Base-by-base conservation (phyloP, 2,329 filamentous ascomycete species). In the Fonsecaea monophora region DNA sequence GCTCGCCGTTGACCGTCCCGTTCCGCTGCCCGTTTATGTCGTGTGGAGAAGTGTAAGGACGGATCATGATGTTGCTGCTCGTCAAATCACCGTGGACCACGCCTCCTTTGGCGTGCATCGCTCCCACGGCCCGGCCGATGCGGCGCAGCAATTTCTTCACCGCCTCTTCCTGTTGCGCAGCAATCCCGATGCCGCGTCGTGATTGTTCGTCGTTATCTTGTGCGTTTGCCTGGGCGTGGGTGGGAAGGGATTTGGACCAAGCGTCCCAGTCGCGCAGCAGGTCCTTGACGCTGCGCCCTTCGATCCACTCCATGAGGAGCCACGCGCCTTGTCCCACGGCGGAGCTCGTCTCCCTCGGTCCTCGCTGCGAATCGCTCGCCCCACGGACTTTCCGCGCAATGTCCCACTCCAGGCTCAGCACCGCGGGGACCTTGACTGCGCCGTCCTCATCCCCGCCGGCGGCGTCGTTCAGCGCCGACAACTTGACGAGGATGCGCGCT, bases 41-140 rank as follows among this genome's bases (percentile, higher is more conserved):
- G 48, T 10, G 66, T 64, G 38, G 59, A 5, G 37, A 5, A 21
- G 53, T 60, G 21, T 74, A 75, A 13, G 83, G 82, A 67, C 87
- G 78, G 72, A 98, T 77, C 90, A 99, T 97, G 81, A 99, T 85
- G 80, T 99, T 99, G 80, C 94, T 97, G 70, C 94, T 99, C 68
- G 95, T 99, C 80, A 99, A 80, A 81, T 99, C 95, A 48, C 95
- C 95, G 81, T 99, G 95, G 66, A 97, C 89, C 64, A 98, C 87
- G 13, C 94, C 94, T 15, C 94, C 94, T n/a, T 88, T 85, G 62
- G 85, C 86, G 82, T 99, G 95, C 82, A 99, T 82, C 62, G 78
- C 84, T 7, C 91, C 93, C 15, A 97, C 86, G 1, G 89, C 88
- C 4, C 77, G 75, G 0, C 92, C 94, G 67, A 97, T 88, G 70